phyloP scores from a whole-genome alignment of 371 early-diverging fungal species.

The Mortierella sp. region DNA sequence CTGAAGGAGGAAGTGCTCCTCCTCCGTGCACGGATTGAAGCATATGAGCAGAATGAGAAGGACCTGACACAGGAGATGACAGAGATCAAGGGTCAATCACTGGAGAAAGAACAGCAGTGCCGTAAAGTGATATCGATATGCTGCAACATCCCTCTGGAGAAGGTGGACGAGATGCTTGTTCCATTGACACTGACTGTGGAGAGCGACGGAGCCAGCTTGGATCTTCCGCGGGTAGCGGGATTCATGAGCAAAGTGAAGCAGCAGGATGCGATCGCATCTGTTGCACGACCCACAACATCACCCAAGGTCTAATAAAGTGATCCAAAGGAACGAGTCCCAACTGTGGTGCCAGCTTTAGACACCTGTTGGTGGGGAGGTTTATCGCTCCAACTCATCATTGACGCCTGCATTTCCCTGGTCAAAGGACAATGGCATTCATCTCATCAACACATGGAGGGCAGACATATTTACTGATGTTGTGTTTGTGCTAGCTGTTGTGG shows the following conservation, averaged over 20 bases:
- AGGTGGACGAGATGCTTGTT: conserved; percentile 74
- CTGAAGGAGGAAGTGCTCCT: conserved; percentile 48
- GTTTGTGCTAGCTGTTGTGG: too few relatives aligned
- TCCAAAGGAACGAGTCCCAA: too few relatives aligned
- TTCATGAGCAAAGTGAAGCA: conserved; percentile 67
- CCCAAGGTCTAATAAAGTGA: too few relatives aligned
- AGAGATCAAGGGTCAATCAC: conserved; percentile 49
- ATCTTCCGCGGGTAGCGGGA: conserved; percentile 66
- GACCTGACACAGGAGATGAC: conserved; percentile 57
- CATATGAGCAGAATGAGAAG: conserved; percentile 59
- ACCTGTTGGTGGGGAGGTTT: too few relatives aligned
- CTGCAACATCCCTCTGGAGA: conserved; percentile 72
- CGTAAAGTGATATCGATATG: conserved; percentile 82
- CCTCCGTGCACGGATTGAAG: conserved; percentile 59
- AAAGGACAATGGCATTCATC: too few relatives aligned
- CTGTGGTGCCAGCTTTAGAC: too few relatives aligned
- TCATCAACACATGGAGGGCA: too few relatives aligned
- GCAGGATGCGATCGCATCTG: conserved; percentile 53
- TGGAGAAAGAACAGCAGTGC: conserved; percentile 72
- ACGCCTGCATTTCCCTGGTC: too few relatives aligned
- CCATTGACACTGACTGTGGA: conserved; percentile 78
- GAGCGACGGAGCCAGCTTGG: conserved; percentile 74
- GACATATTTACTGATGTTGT: too few relatives aligned
- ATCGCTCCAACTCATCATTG: too few relatives aligned
- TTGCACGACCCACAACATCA: neutral